phyloP scores from a whole-genome alignment of 176 grass and related monocot genomes.

The sorghum (Sorghum bicolor) region DNA sequence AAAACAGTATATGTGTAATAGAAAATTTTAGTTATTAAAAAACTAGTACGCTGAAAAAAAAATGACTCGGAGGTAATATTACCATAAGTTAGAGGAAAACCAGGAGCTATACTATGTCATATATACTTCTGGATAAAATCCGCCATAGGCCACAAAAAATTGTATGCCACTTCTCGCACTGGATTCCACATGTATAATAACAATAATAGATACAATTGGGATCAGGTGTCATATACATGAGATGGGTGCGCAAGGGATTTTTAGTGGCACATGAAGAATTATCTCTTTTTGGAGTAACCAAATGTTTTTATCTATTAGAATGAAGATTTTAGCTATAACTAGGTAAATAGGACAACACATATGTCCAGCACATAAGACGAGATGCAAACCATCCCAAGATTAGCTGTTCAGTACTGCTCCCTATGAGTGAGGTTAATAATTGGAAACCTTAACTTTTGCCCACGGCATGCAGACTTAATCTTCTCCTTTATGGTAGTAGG shows the following conservation, averaged over 20 bases:
- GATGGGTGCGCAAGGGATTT: not conserved
- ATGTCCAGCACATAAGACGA: not conserved
- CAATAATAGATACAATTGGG: no score
- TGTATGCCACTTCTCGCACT: no score
- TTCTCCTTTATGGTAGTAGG: not conserved
- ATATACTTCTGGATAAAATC: not conserved
- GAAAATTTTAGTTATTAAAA: not conserved
- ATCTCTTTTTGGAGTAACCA: not conserved
- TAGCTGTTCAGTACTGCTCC: not conserved
- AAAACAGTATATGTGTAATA: not conserved
- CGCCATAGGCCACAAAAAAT: no score
- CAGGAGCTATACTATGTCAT: not conserved
- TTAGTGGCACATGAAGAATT: not conserved
- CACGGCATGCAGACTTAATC: conserved; percentile 1
- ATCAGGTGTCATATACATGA: not conserved
- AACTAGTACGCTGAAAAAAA: not conserved
- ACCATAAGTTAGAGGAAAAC: not conserved
- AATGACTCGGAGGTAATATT: not conserved
- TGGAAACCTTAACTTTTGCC: conserved; percentile 18
- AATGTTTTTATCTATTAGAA: not conserved
- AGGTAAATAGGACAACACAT: not conserved
- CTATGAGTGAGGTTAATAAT: conserved; percentile 13
- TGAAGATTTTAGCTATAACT: not conserved
- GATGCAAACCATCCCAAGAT: not conserved
- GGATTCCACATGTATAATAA: no score